phyloP scores from a whole-genome alignment of 768 basidiomycete species.

The Pisolithus albus region DNA sequence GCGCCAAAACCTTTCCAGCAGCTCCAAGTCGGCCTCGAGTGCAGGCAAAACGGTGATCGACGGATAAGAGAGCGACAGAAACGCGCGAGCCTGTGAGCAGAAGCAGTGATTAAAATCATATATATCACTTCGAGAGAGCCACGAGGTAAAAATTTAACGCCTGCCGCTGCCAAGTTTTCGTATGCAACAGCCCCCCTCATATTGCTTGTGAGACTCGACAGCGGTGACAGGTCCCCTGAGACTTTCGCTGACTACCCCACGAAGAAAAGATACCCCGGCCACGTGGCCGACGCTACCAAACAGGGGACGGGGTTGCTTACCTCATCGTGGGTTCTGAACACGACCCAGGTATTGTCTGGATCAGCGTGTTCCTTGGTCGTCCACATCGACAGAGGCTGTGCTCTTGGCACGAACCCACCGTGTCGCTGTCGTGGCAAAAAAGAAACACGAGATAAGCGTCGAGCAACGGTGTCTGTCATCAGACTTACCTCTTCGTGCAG shows the following conservation, averaged over 20 bases:
- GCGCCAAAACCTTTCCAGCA: slow-evolving; percentile 48
- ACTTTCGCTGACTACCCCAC: slow-evolving; percentile 12
- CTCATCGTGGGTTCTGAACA: slow-evolving; percentile 56
- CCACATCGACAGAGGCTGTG: slow-evolving; percentile 44
- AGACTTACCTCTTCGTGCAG: slow-evolving; percentile 16
- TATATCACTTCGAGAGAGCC: too few species aligned
- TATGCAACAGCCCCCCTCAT: too few species aligned
- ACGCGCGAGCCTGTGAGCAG: slow-evolving; percentile 42
- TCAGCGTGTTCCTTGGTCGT: slow-evolving; percentile 31
- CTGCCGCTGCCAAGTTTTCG: too few species aligned
- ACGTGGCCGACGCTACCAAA: slow-evolving; percentile 1
- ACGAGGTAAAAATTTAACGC: too few species aligned
- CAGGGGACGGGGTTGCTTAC: slow-evolving; percentile 31
- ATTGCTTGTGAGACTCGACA: not conserved
- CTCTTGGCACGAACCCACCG: slow-evolving; percentile 2
- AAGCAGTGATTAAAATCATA: slow-evolving; percentile 5
- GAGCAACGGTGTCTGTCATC: not conserved
- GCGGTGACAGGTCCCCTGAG: not conserved
- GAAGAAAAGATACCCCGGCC: slow-evolving; percentile 4
- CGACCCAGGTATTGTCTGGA: slow-evolving; percentile 43
- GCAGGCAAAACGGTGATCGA: slow-evolving; percentile 46
- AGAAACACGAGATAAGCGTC: slow-evolving; percentile 8
- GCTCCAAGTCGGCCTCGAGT: slow-evolving; percentile 57
- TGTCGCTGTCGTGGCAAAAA: slow-evolving; percentile 1
- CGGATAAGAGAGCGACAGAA: slow-evolving; percentile 45